Evolutionary conservation across 345 rosid genomes (phyloP), one percentile per base, ranked within the genome.

Genomic region (Atalantia buxifolia): DNA sequence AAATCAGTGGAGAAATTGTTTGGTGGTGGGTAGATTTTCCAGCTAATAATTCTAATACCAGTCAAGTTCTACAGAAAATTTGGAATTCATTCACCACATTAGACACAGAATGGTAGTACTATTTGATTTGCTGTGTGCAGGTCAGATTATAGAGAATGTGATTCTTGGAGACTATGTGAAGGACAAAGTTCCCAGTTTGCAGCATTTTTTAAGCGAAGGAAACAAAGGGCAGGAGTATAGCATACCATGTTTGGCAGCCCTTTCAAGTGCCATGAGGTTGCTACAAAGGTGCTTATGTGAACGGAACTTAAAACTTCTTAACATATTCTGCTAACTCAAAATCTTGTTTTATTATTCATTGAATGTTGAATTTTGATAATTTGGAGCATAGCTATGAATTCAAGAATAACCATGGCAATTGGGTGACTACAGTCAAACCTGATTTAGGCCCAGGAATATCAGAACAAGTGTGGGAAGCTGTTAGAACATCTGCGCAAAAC

Each of bases 331-430:
- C 28, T 31, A 2, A 78, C 28, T 21, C 13, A 42, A 66, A 33
- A n/a, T 24, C 55, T 30, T 28, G 42, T 48, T 59, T 30, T 65
- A n/a, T n/a, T 33, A 5, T 35, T 9, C 27, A 19, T 36, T 55
- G 57, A 48, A 57, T 70, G 30, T 27, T 71, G 59, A 56, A 62
- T 63, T 59, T 53, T 25, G 33, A 27, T 22, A 8, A 13, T 76
- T 64, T 85, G 79, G 74, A 72, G 53, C 28, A 1, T 74, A 93
- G 98, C 90, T 80, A 81, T 77, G 99, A 93, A 79, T 93, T 96
- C 86, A 95, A 92, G 93, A 90, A 77, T 13, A 86, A 90, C 82
- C 97, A 96, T 48, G 88, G 90, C 28, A 91, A 90, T 81, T 91
- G 97, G 98, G 72, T 92, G 66, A 85, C 83, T 6, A 80, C 76